These are phyloP conservation scores for Talaromyces sp. DNA, from an alignment of 2,329 filamentous ascomycete genomes.

Conservation along the genomic window DNA sequence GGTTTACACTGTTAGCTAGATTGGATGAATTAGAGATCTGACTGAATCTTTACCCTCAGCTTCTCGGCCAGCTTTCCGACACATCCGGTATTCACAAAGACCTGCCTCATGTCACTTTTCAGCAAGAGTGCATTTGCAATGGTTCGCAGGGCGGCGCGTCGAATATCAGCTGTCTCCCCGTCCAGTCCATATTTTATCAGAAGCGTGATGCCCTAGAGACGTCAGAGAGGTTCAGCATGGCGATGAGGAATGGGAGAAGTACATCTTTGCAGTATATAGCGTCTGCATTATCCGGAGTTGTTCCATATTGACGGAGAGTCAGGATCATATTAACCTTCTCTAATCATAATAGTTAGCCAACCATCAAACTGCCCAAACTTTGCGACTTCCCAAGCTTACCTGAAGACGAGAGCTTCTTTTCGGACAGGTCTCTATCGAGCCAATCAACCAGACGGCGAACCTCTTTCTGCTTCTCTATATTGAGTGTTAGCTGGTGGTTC, in stretches of 20 bases:
- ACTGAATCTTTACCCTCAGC: constrained; percentile 53
- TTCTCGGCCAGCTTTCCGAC: constrained; percentile 65
- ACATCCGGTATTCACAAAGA: constrained; percentile 68
- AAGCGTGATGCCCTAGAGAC: constrained; percentile 65
- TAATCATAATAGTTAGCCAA: constrained; percentile 17
- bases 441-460: constrained; percentile 63
- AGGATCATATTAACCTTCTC: constrained; percentile 46
- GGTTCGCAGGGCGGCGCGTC: constrained; percentile 73
- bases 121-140: constrained; percentile 81
- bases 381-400: constrained; percentile 44
- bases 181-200: constrained; percentile 72
- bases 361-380: not conserved
- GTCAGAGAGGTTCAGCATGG: constrained; percentile 14
- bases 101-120: constrained; percentile 63
- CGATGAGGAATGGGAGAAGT: constrained; percentile 21
- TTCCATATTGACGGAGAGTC: constrained; percentile 73
- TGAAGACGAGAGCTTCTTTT: constrained; percentile 56
- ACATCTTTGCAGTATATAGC: constrained; percentile 82
- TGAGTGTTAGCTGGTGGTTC: not conserved
- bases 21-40: not conserved
- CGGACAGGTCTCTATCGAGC: constrained; percentile 60
- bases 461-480: constrained; percentile 63
- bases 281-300: constrained; percentile 67
- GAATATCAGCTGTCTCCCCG: constrained; percentile 58
- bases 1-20: not conserved